Base-by-base conservation (phyloP, 768 basidiomycete species). In the Thelephora aurantiotincta region DNA sequence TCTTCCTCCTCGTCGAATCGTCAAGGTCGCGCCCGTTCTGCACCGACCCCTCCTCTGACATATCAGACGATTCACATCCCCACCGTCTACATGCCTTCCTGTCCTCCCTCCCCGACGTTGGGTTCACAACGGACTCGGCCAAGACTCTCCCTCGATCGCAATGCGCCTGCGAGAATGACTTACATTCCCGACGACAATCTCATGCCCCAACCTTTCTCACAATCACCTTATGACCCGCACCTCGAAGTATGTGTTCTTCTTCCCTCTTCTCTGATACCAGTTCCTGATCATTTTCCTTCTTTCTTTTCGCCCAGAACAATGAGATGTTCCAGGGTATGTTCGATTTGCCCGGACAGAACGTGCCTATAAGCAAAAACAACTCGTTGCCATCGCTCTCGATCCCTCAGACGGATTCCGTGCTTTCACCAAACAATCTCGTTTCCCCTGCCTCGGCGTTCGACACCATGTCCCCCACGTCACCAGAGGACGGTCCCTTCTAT, bases 21-120 rank as follows among this genome's bases (percentile, higher is more conserved):
- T 18, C 52, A 65, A 41, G 63, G 63, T 34, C 71, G 64, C 35
- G 63, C 73, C 16, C 60, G 63, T 26, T 76, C 72, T 47, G 80
- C 71, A 7, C 82, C 84, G 4, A 82, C 80, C 9, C 81, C 81
- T 3, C 69, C 72, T 0, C 78, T 77, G 11, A 57, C 73, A 2
- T 75, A 73, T 53, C 82, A 84, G 63, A 70, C 73, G 1, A 83
- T 86, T 57, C 75, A 75, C 59, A 69, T 85, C 36, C 83, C 83
- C 19, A 75, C 71, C 52, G 72, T 86, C 5, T 66, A 62, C 64
- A 69, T 69, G 70, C 75, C 78, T 4, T 79, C 80, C 12, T 80
- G 74, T 58, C 79, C 79, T 7, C 70, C 75, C 9, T 80, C 80
- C 33, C 79, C 78, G 11, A 73, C 76, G 11, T 56, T 61, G 54